Evolutionary conservation across 2,329 filamentous ascomycete genomes (phyloP).

Genomic region (Fonsecaea pedrosoi): DNA sequence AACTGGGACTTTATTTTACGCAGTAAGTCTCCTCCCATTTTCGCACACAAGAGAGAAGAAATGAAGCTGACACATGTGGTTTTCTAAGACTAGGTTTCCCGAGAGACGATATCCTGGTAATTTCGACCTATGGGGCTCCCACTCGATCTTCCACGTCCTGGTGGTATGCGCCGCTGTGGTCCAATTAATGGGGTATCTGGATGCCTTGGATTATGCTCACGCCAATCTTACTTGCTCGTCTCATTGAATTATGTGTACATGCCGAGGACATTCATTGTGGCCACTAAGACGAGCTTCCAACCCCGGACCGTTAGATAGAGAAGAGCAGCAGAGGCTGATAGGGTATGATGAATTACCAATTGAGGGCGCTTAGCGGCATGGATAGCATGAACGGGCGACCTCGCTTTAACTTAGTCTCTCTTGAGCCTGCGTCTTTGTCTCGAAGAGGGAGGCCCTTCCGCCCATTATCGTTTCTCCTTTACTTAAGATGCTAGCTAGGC

Average conservation of each 20-base stretch:
- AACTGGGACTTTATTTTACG: constrained; percentile 42
- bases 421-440: constrained; percentile 2
- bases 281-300: constrained; percentile 15
- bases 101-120: constrained; percentile 37
- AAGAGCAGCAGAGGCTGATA: neutral
- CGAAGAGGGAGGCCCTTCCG: neutral
- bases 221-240: constrained; percentile 22
- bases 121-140: constrained; percentile 31
- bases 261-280: constrained; percentile 16
- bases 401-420: too few species aligned
- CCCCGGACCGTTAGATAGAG: neutral
- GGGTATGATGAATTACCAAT: neutral
- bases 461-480: constrained; percentile 1
- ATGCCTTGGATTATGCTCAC: constrained; percentile 23
- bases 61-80: constrained; percentile 33
- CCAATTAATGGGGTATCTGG: constrained; percentile 16
- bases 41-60: constrained; percentile 21
- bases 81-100: constrained; percentile 21
- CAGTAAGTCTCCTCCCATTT: constrained; percentile 37
- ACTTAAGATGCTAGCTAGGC: constrained; percentile 3
- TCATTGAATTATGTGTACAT: constrained; percentile 10
- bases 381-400: too few species aligned
- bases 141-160: constrained; percentile 41
- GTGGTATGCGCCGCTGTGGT: constrained; percentile 39
- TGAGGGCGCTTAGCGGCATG: neutral